Conservation (phyloP, 768 basidiomycete genomes). For the Neoboletus magnificus region DNA sequence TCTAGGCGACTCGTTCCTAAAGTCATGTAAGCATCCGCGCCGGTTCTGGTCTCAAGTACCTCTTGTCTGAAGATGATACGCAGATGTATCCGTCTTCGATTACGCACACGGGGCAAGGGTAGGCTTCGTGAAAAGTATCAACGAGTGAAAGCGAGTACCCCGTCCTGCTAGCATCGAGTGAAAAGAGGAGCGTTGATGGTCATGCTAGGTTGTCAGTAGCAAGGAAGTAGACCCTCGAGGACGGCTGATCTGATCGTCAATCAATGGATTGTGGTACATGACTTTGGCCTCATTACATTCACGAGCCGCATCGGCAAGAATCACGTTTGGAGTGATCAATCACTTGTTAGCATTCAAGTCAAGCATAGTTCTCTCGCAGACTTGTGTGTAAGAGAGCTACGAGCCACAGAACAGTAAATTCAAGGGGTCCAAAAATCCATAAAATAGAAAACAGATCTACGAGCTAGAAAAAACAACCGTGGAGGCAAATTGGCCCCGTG, state of each 20-base stretch:
- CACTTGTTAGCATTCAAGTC: background rate
- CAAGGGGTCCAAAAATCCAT: background rate
- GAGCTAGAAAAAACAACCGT: background rate
- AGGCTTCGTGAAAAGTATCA: constrained; percentile 56
- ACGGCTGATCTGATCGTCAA: no score
- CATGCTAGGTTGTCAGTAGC: background rate
- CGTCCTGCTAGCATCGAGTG: background rate
- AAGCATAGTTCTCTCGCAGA: background rate
- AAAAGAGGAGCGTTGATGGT: background rate
- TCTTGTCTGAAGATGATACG: background rate
- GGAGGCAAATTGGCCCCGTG: background rate
- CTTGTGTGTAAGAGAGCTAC: background rate
- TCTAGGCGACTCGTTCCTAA: constrained; percentile 58
- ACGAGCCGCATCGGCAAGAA: background rate
- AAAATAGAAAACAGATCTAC: background rate
- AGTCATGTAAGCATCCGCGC: constrained; percentile 49
- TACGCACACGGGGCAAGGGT: constrained; percentile 51
- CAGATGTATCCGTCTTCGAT: constrained; percentile 63
- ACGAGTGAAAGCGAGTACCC: constrained; percentile 15
- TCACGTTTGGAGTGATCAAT: background rate
- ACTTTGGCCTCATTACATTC: background rate
- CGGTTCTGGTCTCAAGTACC: background rate
- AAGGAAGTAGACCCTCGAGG: background rate
- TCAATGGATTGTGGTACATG: background rate
- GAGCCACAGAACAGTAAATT: background rate